These are phyloP conservation scores for Ampelocalamus luodianensis DNA, from an alignment of 176 grass and related monocot species.

Conservation along the genomic window DNA sequence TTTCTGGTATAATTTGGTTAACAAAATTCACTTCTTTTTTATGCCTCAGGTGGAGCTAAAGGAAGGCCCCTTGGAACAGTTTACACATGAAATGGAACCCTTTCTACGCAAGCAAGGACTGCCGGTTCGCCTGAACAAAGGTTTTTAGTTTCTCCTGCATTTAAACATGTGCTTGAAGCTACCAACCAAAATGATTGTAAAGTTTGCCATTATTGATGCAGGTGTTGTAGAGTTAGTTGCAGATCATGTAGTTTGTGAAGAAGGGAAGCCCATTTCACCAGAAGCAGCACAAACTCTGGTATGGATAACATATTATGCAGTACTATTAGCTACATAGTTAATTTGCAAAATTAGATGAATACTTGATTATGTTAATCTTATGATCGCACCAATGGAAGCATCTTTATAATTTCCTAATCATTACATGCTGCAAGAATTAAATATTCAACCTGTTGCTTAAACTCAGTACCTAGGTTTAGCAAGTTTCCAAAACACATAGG, in stretches of 20 bases:
- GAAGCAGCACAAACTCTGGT: constrained; percentile 87
- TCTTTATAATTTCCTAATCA: no score
- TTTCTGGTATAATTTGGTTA: constrained; percentile 5
- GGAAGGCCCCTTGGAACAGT: constrained; percentile 92
- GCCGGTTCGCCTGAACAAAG: constrained; percentile 95
- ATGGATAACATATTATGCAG: constrained; percentile 26
- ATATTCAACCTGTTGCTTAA: neutral
- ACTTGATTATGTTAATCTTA: neutral
- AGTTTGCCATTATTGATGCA: constrained; percentile 26
- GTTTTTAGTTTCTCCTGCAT: constrained; percentile 44
- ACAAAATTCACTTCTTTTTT: neutral
- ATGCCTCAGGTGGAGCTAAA: constrained; percentile 78
- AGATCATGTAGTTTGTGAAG: constrained; percentile 88
- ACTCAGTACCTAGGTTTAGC: neutral
- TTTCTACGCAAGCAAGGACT: constrained; percentile 84
- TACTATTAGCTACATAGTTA: neutral
- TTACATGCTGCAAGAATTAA: no score
- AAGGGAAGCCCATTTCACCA: constrained; percentile 80
- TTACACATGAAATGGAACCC: constrained; percentile 97
- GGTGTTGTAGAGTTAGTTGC: constrained; percentile 86
- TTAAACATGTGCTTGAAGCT: neutral
- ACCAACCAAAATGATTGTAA: neutral
- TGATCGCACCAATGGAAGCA: neutral
- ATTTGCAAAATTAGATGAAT: neutral
- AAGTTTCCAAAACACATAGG: neutral